phyloP scores from a whole-genome alignment of 2,329 filamentous ascomycete species.

The Neofusicoccum parvum region DNA sequence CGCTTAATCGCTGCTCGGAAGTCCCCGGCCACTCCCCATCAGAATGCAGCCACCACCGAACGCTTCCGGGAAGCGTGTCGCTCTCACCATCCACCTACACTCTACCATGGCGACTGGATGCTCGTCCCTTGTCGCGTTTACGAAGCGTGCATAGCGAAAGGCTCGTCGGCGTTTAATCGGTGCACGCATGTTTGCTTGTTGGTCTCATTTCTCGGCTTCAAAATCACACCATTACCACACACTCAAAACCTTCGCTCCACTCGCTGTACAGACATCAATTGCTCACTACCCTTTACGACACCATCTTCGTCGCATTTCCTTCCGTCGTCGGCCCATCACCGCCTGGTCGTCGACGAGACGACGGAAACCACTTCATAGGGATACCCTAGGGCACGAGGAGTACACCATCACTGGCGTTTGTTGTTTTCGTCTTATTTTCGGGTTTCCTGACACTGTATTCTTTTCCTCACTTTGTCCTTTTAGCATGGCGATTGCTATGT shows the following conservation, averaged over 20 bases:
- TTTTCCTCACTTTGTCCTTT: not conserved
- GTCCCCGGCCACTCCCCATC: not conserved
- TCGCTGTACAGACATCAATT: constrained; percentile 20
- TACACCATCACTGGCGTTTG: constrained; percentile 15
- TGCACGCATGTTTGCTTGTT: constrained; percentile 13
- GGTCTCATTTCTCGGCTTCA: constrained; percentile 10
- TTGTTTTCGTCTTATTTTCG: not conserved
- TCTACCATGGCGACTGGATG: constrained; percentile 2
- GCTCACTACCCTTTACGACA: constrained; percentile 17
- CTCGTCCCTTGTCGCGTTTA: constrained; percentile 17
- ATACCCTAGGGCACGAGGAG: constrained; percentile 20
- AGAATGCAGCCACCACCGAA: not conserved
- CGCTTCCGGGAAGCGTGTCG: not conserved
- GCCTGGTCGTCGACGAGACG: not conserved
- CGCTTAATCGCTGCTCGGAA: not conserved
- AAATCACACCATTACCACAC: constrained; percentile 3
- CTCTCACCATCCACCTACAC: not conserved
- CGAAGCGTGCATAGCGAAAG: constrained; percentile 23
- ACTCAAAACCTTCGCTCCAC: constrained; percentile 1
- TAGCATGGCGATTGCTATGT: constrained; percentile 15
- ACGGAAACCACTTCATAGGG: constrained; percentile 18
- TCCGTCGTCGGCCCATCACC: constrained; percentile 1
- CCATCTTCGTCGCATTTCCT: constrained; percentile 11
- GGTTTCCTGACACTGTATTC: constrained; percentile 1
- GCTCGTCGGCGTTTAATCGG: constrained; percentile 16